Evolutionary conservation across 148 eudicot species (phyloP).

Genomic region (Rhododendron simsii): DNA sequence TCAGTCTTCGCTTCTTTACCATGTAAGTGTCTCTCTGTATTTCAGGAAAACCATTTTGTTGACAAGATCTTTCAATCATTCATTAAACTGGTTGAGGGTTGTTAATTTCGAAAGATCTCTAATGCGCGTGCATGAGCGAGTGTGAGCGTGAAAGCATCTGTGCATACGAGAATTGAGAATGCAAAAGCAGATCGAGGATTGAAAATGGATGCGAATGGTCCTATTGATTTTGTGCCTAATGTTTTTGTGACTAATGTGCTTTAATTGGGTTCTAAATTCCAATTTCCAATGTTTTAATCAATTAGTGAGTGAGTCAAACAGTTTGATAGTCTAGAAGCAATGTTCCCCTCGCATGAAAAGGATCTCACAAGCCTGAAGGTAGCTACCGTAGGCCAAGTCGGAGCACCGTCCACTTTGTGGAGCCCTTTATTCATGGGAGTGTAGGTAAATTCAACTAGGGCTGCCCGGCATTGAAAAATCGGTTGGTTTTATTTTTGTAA

Average conservation of each 20-base stretch:
- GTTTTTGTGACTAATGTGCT: no score
- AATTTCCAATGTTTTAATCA: background rate
- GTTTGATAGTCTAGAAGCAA: background rate
- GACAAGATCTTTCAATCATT: background rate
- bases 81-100: background rate
- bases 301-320: background rate
- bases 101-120: background rate
- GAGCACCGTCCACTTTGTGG: background rate
- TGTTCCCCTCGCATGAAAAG: background rate
- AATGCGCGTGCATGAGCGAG: accelerated
- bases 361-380: background rate
- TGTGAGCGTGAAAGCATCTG: background rate
- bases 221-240: background rate
- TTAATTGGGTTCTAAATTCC: background rate
- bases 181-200: no score
- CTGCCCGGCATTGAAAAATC: no score
- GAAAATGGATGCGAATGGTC: background rate
- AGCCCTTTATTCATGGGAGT: background rate
- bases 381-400: background rate
- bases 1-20: background rate
- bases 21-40: background rate
- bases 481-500: no score
- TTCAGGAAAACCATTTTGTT: background rate
- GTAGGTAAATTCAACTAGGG: background rate
- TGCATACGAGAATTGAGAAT: no score